These are phyloP conservation scores for Aspergillus thermomutatus DNA, from an alignment of 2,329 filamentous ascomycete genomes.

Conservation along the genomic window DNA sequence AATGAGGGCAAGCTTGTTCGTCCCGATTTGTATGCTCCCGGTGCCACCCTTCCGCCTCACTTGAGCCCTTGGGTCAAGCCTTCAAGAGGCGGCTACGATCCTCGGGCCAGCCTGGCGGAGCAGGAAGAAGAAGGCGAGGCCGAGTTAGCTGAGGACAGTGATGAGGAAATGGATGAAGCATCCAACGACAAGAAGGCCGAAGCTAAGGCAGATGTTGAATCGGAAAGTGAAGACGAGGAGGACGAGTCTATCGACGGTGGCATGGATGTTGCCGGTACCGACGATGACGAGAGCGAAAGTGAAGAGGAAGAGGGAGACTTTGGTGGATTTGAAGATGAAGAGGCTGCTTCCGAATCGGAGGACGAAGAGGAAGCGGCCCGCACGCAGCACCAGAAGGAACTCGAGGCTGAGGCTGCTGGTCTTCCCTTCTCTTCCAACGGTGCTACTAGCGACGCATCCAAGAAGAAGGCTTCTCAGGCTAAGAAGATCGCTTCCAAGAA, in stretches of 20 bases:
- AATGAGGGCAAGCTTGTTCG: constrained; percentile 88
- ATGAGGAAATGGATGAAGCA: constrained; percentile 38
- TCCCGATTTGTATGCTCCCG: constrained; percentile 84
- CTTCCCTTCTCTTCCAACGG: constrained; percentile 46
- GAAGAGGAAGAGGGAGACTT: constrained; percentile 45
- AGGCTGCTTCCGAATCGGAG: constrained; percentile 46
- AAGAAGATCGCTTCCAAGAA: constrained; percentile 66
- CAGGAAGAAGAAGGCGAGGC: constrained; percentile 87
- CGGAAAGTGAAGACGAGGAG: constrained; percentile 44
- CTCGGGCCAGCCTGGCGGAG: constrained; percentile 76
- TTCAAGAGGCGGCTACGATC: constrained; percentile 85
- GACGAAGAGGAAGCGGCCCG: constrained; percentile 62
- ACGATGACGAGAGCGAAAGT: constrained; percentile 47
- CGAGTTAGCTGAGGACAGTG: constrained; percentile 58
- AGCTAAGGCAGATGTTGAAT: constrained; percentile 32
- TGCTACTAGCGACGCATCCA: constrained; percentile 57
- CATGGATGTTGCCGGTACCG: constrained; percentile 49
- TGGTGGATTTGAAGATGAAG: constrained; percentile 51
- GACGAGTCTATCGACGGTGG: constrained; percentile 44
- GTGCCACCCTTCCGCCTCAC: constrained; percentile 86
- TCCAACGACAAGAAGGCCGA: constrained; percentile 17
- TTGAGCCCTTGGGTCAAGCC: constrained; percentile 92
- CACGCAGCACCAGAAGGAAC: constrained; percentile 76
- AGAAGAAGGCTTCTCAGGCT: constrained; percentile 66
- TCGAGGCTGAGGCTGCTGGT: constrained; percentile 87